Percentiles rank a stretch among this genome's conserved stretches.
Evolutionary conservation across 352 stramenopile genomes (phyloP).

Genomic region (Elongisporangium anandrum): DNA sequence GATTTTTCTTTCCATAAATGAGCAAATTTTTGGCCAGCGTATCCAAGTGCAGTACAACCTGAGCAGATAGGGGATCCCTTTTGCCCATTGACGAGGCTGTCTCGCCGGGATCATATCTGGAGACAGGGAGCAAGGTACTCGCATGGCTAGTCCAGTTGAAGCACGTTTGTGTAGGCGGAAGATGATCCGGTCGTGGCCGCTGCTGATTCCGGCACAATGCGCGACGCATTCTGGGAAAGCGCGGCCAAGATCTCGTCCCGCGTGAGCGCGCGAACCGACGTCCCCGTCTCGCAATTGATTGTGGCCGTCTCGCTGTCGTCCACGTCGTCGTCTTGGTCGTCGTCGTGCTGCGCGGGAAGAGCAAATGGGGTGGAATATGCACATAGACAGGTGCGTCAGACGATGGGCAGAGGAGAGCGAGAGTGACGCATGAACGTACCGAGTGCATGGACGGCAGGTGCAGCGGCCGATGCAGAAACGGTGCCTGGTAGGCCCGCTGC

Average conservation of each 20-base stretch:
- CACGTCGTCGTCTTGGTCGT: conserved; percentile 10
- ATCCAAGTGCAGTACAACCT: conserved; percentile 28
- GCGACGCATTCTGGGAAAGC: conserved; percentile 9
- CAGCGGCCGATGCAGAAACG: conserved; percentile 40
- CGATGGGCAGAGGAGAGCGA: background rate
- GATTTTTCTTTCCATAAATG: background rate
- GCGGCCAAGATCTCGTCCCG: conserved; percentile 52
- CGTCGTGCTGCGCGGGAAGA: conserved; percentile 8
- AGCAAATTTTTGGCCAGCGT: background rate
- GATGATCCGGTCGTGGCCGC: background rate
- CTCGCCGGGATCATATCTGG: background rate
- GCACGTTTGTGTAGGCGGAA: background rate
- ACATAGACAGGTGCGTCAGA: conserved; percentile 1
- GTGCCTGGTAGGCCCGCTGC: conserved; percentile 39
- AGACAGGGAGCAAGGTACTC: background rate
- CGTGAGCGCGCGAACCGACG: conserved; percentile 33
- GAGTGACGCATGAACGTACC: conserved; percentile 1
- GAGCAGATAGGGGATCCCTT: conserved; percentile 1
- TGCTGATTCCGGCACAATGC: background rate
- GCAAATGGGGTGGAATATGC: background rate
- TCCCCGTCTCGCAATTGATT: conserved; percentile 2
- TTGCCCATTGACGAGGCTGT: background rate
- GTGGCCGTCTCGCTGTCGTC: background rate
- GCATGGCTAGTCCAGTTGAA: background rate
- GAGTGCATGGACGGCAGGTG: conserved; percentile 43